phyloP scores from a whole-genome alignment of 2,329 filamentous ascomycete genomes.

The Cadophora malorum region DNA sequence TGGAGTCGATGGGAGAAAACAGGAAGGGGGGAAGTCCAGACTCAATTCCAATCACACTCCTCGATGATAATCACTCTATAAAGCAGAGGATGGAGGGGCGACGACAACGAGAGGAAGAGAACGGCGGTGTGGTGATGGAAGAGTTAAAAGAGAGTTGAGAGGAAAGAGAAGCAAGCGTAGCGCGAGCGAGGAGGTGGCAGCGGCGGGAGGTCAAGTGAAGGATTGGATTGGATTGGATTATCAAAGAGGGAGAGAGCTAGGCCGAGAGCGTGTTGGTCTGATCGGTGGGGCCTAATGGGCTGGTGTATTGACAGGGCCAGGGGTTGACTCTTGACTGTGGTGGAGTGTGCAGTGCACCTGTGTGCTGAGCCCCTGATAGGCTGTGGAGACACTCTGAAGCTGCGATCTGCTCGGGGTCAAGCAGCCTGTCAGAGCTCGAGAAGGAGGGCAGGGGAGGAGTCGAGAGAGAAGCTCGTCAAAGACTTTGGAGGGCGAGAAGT shows the following conservation, averaged over 20 bases:
- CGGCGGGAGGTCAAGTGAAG: not conserved
- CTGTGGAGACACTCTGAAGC: slow-evolving; percentile 7
- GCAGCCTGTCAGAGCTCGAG: slow-evolving; percentile 12
- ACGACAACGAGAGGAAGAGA: slow-evolving; percentile 17
- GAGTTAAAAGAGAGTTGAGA: not conserved
- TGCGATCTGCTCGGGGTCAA: slow-evolving; percentile 2
- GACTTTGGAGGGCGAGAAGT: not conserved
- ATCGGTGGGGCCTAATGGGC: not conserved
- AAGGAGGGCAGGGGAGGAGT: too few species aligned
- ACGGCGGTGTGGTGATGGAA: slow-evolving; percentile 16
- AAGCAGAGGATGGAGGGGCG: slow-evolving; percentile 11
- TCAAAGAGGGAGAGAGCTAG: not conserved
- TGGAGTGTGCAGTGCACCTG: not conserved
- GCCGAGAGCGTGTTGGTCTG: not conserved
- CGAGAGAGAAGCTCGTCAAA: not conserved
- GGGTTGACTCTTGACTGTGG: not conserved
- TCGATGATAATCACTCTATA: slow-evolving; percentile 6
- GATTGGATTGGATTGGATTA: not conserved
- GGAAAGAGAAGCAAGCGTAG: not conserved
- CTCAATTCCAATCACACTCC: slow-evolving; percentile 10
- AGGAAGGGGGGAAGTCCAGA: not conserved
- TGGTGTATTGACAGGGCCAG: not conserved
- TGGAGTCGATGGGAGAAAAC: not conserved
- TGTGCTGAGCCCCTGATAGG: slow-evolving; percentile 10
- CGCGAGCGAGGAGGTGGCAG: not conserved